A percentile compares a stretch with the other conserved stretches of the same genome.
Conservation (phyloP, 2,329 filamentous ascomycete genomes). For the Beauveria pseudobassiana region DNA sequence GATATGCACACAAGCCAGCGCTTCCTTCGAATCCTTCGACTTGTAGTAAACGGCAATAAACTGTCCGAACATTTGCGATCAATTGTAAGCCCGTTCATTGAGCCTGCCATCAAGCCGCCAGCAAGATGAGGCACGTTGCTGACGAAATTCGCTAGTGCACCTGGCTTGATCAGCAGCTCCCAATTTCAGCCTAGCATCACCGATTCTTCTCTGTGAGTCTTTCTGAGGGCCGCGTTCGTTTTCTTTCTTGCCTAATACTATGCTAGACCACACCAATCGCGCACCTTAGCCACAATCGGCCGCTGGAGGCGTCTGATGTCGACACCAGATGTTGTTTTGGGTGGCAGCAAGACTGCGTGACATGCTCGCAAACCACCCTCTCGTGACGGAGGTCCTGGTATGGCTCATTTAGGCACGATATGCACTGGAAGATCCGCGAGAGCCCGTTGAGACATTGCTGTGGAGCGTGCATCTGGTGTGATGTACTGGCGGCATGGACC, state of each 20-base stretch:
- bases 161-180: neutral
- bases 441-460: neutral
- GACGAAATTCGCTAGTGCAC: neutral
- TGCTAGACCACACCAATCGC: neutral
- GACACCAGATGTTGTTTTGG: neutral
- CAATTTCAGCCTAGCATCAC: neutral
- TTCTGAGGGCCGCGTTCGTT: neutral
- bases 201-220: neutral
- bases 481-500: neutral
- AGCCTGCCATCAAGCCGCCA: neutral
- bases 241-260: neutral
- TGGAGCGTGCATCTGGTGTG: neutral
- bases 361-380: neutral
- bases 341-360: neutral
- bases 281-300: neutral
- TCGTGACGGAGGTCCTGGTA: neutral
- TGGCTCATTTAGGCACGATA: neutral
- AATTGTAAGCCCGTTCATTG: neutral
- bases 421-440: neutral
- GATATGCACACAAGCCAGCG: neutral
- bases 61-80: neutral
- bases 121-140: neutral
- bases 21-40: neutral
- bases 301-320: too few species aligned
- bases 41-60: neutral